Evolutionary conservation across 1,139 yeast genomes (phyloP), one percentile per base, ranked within the genome.

Genomic region (Zygosaccharomyces sapae): DNA sequence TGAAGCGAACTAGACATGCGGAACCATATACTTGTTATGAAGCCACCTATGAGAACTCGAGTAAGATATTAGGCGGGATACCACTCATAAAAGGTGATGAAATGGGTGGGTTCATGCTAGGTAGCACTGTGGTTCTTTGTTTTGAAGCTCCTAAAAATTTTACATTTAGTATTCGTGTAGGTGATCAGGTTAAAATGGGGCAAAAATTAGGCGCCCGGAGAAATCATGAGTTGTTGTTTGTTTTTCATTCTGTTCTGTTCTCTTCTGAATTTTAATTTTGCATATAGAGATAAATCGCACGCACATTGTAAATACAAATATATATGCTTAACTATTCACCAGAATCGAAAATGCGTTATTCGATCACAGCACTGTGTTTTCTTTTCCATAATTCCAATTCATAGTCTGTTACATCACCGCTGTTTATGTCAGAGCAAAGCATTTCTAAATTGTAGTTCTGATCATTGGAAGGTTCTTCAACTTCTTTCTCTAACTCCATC

Each of bases 101-200:
- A 68, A 86, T 94, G 76, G 99, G 99, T 40, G 98, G 98, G 0
- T 94, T 94, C 69, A 87, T 86, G 71, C 74, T 94, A 46, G 99
- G 99, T 0, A 85, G 95, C 33, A 94, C 99, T 0, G 95, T 94
- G 25, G 98, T 94, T 16, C 74, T 94, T 53, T 94, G 94, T 27
- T 94, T 94, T 70, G 98, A 94, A 68, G 98, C 97, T 1, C 98
- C 98, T 33, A 75, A 74, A 47, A 72, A 72, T 53, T 94, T 90
- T 68, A 70, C 79, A 62, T 94, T 89, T 63, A 70, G 77, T 39
- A 76, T 90, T 46, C 71, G 77, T 47, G 75, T 77, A 12, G 95
- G 95, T 18, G 84, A 88, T 55, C 77, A 74, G 55, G 92, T 92
- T 38, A 80, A 81, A 64, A 82, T 92, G 76, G 99, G 99, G 19